Base-by-base conservation (phyloP, 345 rosid genomes). In the Melaleuca quinquenervia region DNA sequence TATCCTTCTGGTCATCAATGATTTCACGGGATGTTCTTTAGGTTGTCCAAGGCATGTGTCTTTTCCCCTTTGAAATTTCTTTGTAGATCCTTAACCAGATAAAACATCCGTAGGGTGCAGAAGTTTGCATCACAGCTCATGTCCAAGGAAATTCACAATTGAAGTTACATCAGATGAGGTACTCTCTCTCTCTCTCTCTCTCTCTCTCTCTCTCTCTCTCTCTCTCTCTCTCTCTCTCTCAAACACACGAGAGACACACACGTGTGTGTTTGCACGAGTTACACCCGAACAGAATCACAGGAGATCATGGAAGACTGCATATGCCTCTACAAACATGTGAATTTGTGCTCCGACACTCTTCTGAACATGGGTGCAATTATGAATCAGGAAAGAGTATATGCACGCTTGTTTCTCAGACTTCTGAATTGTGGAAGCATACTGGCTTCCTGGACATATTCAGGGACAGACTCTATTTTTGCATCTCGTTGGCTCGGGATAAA, bases 31-130 rank as follows among this genome's bases (percentile, higher is more conserved):
- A 50, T 85, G 54, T 64, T 32, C 6, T 32, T 82, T 29, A 44
- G 44, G 75, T 15, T 62, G 22, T 29, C 11, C 1, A 0, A 7
- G 44, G 29, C 9, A 70, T 62, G 44, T 62, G 4, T 32, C 48
- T 70, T 62, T 51, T 85, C 45, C 41, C 48, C 50, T 82, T 52
- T 54, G 4, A 11, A 22, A 50, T 27, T 50, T 24, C 29, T 44
- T 45, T 87, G 82, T 7, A 41, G 84, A 84, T 89, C 95, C 96
- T 96, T 94, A 36, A 94, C 91, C 50, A 82, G 29, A 64, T 86
- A 89, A 89, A 89, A 97, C 99, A 92, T 97, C 56, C 90, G 88
- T 50, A 86, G 85, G 89, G 92, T 90, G 87, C 92, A 95, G 93
- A 93, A 92, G 84, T 93, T 94, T 36, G 95, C 95, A 60, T 88